Evolutionary conservation across 1,284 basidiomycete genomes (phyloP).

Genomic region (Cutaneotrichosporon sp.): DNA sequence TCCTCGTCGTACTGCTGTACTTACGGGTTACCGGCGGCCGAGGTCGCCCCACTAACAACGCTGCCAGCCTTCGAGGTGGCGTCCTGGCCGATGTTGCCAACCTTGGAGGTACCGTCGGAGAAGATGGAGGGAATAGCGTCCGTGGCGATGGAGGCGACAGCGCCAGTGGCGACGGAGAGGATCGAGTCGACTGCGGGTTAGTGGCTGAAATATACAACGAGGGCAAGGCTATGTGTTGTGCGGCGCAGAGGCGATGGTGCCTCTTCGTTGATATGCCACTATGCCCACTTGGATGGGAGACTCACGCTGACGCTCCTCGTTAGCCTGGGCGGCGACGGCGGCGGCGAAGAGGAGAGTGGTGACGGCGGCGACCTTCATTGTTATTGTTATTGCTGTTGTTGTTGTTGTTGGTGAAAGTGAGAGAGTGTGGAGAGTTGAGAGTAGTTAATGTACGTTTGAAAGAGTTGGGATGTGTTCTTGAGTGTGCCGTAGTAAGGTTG

Average conservation of each 20-base stretch:
- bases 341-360: conserved; percentile 17
- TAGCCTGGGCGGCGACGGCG: conserved; percentile 11
- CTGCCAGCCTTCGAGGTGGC: conserved; percentile 15
- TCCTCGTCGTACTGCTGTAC: no score
- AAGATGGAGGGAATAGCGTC: conserved; percentile 4
- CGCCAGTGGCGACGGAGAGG: conserved; percentile 1
- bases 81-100: background rate
- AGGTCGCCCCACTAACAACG: conserved; percentile 2
- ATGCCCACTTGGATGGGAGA: background rate
- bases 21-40: conserved; percentile 1
- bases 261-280: no score
- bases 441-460: background rate
- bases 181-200: conserved; percentile 10
- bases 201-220: no score
- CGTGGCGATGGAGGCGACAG: conserved; percentile 2
- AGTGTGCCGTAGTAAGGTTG: no score
- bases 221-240: no score
- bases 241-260: no score
- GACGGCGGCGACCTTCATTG: conserved; percentile 24
- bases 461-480: background rate
- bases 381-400: background rate
- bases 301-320: conserved; percentile 18
- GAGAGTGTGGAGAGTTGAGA: background rate
- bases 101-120: background rate
- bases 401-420: background rate